These are phyloP conservation scores for Kentomonas sorsogonicus DNA, from an alignment of 208 protist genomes.

Conservation along the genomic window DNA sequence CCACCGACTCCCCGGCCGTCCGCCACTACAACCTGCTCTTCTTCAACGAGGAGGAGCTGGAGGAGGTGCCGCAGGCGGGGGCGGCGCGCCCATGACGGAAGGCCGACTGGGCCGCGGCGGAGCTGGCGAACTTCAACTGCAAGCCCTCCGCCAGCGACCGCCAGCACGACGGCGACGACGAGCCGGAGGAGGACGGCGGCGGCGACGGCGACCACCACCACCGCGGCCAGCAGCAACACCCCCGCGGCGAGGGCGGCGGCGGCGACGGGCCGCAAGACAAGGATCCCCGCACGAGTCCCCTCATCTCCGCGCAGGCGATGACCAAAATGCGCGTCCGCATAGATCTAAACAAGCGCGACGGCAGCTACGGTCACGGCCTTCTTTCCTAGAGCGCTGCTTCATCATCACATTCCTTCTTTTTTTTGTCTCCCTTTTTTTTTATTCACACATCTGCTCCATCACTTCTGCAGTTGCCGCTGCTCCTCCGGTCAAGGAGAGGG, in stretches of 20 bases:
- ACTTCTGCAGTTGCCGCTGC: background rate
- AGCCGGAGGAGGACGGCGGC: background rate
- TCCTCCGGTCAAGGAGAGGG: background rate
- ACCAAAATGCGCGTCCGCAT: too few relatives aligned
- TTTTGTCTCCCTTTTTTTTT: background rate
- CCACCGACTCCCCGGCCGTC: too few relatives aligned
- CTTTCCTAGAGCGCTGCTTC: background rate
- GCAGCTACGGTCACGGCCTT: too few relatives aligned
- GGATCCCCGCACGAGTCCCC: too few relatives aligned
- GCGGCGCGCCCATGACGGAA: too few relatives aligned
- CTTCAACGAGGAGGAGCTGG: constrained; percentile 35
- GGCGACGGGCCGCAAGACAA: too few relatives aligned
- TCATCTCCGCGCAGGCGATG: too few relatives aligned
- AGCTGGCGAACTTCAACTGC: background rate
- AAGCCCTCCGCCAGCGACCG: background rate
- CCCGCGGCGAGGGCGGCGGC: too few relatives aligned
- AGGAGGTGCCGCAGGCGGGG: too few relatives aligned
- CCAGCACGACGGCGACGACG: constrained; percentile 10
- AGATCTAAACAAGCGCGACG: too few relatives aligned
- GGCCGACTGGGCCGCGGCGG: too few relatives aligned
- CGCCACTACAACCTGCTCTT: constrained; percentile 23
- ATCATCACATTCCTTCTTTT: background rate
- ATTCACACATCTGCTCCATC: background rate
- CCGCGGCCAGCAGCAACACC: too few relatives aligned
- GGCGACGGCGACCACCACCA: background rate